Conservation (phyloP, 768 basidiomycete genomes). For the Collybiopsis luxurians region DNA sequence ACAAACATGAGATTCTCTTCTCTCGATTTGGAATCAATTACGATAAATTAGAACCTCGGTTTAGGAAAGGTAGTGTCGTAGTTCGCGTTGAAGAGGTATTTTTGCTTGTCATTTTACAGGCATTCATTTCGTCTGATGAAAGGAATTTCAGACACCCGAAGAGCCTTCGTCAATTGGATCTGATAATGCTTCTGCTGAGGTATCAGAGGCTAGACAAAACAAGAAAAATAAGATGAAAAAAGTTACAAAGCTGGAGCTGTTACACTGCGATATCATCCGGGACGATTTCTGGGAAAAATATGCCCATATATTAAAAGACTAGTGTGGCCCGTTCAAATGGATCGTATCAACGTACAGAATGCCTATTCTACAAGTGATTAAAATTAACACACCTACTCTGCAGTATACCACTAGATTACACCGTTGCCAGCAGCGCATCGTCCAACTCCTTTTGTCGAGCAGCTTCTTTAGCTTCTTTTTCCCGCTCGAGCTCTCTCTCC, state of each 20-base stretch:
- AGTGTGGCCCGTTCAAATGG: no score
- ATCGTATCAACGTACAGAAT: no score
- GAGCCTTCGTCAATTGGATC: neutral
- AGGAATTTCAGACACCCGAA: conserved; percentile 10
- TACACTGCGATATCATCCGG: conserved; percentile 84
- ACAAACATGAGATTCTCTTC: conserved; percentile 92
- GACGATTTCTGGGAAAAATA: conserved; percentile 76
- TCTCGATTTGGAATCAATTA: conserved; percentile 85
- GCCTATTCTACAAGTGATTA: neutral
- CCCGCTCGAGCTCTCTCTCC: conserved; percentile 54
- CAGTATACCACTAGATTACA: conserved; percentile 20
- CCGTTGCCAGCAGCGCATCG: conserved; percentile 57
- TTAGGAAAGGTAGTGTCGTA: conserved; percentile 82
- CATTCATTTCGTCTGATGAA: conserved; percentile 8
- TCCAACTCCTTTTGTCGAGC: conserved; percentile 61
- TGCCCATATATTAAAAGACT: conserved; percentile 48
- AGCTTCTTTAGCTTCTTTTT: conserved; percentile 49
- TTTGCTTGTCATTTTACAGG: neutral
- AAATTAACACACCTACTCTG: neutral
- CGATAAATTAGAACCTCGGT: conserved; percentile 67
- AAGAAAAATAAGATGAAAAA: conserved; percentile 26
- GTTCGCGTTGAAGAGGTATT: conserved; percentile 57
- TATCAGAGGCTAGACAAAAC: conserved; percentile 16
- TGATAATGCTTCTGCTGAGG: neutral
- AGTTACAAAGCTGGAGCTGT: conserved; percentile 48